Evolutionary conservation across 805 yeast genomes (phyloP).

Genomic region (Sugiyamaella lignohabitans): DNA sequence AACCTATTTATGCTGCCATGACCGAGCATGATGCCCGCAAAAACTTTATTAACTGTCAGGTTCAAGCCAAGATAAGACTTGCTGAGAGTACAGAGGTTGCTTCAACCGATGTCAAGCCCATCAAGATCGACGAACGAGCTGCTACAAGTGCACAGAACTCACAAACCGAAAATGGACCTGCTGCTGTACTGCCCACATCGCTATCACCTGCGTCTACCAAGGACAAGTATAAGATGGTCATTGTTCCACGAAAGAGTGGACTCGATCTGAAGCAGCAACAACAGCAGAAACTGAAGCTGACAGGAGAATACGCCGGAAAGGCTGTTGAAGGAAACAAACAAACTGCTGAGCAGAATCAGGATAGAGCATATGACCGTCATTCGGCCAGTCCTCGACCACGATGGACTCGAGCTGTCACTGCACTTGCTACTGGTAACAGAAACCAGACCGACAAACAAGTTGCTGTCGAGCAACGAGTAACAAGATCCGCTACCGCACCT

Average conservation of each 20-base stretch:
- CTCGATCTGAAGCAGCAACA: conserved; percentile 11
- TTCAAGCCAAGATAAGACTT: conserved; percentile 6
- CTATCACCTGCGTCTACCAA: conserved; percentile 90
- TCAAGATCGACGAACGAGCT: conserved; percentile 22
- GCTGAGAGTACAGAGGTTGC: conserved; percentile 1
- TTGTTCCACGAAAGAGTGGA: conserved; percentile 19
- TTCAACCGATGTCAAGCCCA: conserved; percentile 8
- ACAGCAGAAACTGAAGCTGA: conserved; percentile 4
- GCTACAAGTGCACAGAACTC: conserved; percentile 39
- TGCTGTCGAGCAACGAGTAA: neutral
- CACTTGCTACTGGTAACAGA: neutral
- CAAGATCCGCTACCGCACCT: too few relatives aligned
- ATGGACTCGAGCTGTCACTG: neutral
- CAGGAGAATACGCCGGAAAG: neutral
- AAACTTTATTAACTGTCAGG: conserved; percentile 15
- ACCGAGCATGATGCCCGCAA: conserved; percentile 38
- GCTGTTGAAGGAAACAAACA: too few relatives aligned
- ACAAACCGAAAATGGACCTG: neutral
- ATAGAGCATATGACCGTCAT: too few relatives aligned
- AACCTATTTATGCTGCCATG: conserved; percentile 54
- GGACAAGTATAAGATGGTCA: conserved; percentile 59
- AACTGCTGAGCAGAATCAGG: too few relatives aligned
- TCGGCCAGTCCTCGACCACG: neutral
- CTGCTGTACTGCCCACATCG: conserved; percentile 66
- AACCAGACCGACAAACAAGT: neutral